Conservation (phyloP, 257 asterid species). For the Solanum tarijense region DNA sequence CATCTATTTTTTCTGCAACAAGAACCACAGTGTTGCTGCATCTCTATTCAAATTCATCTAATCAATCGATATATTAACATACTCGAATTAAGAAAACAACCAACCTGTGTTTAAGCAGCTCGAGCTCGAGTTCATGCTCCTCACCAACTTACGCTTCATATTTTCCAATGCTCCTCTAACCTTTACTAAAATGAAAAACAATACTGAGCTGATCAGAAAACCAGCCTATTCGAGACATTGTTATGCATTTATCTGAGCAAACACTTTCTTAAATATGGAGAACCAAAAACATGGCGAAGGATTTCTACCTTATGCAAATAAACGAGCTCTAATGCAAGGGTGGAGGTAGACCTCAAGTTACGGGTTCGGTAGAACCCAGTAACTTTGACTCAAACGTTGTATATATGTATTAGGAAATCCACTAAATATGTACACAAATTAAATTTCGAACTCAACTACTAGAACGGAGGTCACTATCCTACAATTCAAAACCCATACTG, state of each 20-base stretch:
- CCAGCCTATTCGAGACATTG: background rate
- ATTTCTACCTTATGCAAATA: background rate
- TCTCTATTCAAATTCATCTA: background rate
- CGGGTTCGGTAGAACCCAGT: background rate
- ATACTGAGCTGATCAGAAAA: background rate
- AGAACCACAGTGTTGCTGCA: background rate
- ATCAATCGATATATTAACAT: background rate
- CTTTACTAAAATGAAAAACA: background rate
- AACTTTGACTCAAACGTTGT: background rate
- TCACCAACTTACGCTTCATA: background rate
- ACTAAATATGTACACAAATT: background rate
- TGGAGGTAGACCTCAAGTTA: background rate
- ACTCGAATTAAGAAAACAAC: background rate
- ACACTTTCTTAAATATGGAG: background rate
- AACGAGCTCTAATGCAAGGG: background rate
- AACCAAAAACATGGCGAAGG: background rate
- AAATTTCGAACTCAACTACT: background rate
- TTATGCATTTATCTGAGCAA: background rate
- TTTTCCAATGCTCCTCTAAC: background rate
- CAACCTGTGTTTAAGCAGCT: background rate
- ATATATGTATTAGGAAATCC: background rate
- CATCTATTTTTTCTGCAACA: background rate
- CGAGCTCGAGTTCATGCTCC: background rate
- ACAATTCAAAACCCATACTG: background rate
- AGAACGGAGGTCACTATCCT: background rate